Evolutionary conservation across 768 basidiomycete species (phyloP).

Genomic region (Hemileccinum rubropunctum): DNA sequence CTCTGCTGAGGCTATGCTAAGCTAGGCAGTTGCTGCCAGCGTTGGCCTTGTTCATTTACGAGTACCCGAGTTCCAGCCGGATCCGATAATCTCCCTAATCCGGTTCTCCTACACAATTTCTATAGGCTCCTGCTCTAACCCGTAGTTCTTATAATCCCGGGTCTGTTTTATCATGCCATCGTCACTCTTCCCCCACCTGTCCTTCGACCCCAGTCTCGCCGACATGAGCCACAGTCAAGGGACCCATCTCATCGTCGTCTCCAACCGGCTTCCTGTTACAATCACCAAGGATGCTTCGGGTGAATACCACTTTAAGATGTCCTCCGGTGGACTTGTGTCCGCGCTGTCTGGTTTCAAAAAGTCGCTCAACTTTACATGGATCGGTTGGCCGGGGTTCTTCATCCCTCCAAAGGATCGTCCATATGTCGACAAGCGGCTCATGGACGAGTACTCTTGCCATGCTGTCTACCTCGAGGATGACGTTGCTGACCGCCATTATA

Average conservation of each 20-base stretch:
- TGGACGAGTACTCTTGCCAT: conserved; percentile 95
- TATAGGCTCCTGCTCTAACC: conserved; percentile 9
- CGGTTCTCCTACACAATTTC: conserved; percentile 24
- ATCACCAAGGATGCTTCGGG: conserved; percentile 91
- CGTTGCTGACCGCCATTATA: conserved; percentile 97
- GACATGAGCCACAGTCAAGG: conserved; percentile 48
- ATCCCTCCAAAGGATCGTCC: conserved; percentile 93
- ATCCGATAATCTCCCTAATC: conserved; percentile 37
- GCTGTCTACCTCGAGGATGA: conserved; percentile 98
- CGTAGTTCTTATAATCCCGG: conserved; percentile 29
- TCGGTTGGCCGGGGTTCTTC: conserved; percentile 92
- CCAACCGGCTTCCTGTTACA: conserved; percentile 93
- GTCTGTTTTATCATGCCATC: conserved; percentile 18
- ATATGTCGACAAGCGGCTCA: conserved; percentile 85
- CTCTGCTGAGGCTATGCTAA: background rate
- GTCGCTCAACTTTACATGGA: conserved; percentile 97
- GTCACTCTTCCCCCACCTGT: conserved; percentile 24
- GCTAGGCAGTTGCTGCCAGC: no score
- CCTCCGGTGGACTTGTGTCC: conserved; percentile 95
- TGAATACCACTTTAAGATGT: conserved; percentile 99
- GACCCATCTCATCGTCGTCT: conserved; percentile 89
- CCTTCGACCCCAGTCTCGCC: conserved; percentile 27
- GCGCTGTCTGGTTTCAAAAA: conserved; percentile 98
- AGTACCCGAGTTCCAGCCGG: conserved; percentile 3
- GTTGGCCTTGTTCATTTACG: no score